Evolutionary conservation across 2,329 filamentous ascomycete species (phyloP).

Genomic region (Neofusicoccum parvum): DNA sequence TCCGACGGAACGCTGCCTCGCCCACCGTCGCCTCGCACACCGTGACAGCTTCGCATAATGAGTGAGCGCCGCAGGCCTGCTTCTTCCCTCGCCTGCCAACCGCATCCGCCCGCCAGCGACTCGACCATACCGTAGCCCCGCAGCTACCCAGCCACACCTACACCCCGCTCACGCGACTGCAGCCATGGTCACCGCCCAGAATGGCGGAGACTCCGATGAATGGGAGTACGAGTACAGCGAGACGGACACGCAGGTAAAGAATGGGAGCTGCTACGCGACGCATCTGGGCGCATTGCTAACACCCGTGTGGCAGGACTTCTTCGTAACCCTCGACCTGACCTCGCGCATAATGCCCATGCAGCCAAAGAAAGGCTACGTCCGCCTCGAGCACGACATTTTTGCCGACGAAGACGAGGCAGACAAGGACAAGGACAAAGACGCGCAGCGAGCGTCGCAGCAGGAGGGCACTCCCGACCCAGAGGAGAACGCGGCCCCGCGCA

Average conservation of each 20-base stretch:
- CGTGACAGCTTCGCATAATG: conserved; percentile 2
- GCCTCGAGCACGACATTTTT: conserved; percentile 14
- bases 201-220: conserved; percentile 42
- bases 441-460: background rate
- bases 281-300: background rate
- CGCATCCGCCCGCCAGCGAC: background rate
- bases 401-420: conserved; percentile 4
- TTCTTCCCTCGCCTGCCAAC: background rate
- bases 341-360: conserved; percentile 33
- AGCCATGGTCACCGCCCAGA: conserved; percentile 12
- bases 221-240: conserved; percentile 65
- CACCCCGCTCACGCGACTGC: background rate
- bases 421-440: background rate
- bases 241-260: conserved; percentile 53
- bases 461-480: background rate
- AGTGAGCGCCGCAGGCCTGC: background rate
- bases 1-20: background rate
- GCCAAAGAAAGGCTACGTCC: conserved; percentile 4
- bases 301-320: conserved; percentile 51
- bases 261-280: conserved; percentile 7
- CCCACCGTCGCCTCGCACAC: background rate
- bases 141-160: background rate
- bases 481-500: conserved; percentile 6
- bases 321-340: conserved; percentile 62
- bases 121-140: background rate